These are phyloP conservation scores for Chaetomiaceae sp. DNA, from an alignment of 2,329 filamentous ascomycete genomes.

Conservation along the genomic window DNA sequence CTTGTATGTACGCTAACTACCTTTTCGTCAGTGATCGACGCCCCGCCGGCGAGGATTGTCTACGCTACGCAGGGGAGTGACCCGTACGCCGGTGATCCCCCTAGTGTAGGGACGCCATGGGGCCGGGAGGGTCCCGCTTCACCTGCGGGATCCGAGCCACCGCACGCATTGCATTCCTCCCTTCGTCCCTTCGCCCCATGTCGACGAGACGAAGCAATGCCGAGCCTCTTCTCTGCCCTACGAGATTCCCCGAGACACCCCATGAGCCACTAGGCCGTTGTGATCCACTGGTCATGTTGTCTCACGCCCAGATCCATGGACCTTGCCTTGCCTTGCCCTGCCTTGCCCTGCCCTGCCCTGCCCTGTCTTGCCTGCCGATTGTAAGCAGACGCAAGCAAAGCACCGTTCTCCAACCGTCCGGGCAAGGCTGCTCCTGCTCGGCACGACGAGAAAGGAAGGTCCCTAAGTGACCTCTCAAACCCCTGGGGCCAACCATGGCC, in stretches of 20 bases:
- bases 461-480: slow-evolving; percentile 8
- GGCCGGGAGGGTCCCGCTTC: slow-evolving; percentile 5
- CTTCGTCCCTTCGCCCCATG: not conserved
- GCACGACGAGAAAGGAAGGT: slow-evolving; percentile 27
- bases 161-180: not conserved
- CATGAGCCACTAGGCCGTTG: not conserved
- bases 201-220: not conserved
- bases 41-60: slow-evolving; percentile 1
- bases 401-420: slow-evolving; percentile 2
- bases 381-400: not conserved
- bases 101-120: not conserved
- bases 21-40: slow-evolving; percentile 12
- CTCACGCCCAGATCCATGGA: not conserved
- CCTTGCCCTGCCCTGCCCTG: not conserved
- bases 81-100: not conserved
- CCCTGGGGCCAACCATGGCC: slow-evolving; percentile 11
- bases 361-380: not conserved
- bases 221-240: slow-evolving; percentile 13
- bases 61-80: slow-evolving; percentile 9
- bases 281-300: slow-evolving; percentile 10
- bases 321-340: not conserved
- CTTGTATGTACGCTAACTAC: not conserved
- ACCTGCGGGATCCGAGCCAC: not conserved
- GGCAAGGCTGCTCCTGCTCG: slow-evolving; percentile 14
- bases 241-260: slow-evolving; percentile 12